Percentiles rank a stretch among this genome's conserved stretches.
Evolutionary conservation across 2,329 filamentous ascomycete genomes (phyloP).

Genomic region (Tolypocladium tropicale): DNA sequence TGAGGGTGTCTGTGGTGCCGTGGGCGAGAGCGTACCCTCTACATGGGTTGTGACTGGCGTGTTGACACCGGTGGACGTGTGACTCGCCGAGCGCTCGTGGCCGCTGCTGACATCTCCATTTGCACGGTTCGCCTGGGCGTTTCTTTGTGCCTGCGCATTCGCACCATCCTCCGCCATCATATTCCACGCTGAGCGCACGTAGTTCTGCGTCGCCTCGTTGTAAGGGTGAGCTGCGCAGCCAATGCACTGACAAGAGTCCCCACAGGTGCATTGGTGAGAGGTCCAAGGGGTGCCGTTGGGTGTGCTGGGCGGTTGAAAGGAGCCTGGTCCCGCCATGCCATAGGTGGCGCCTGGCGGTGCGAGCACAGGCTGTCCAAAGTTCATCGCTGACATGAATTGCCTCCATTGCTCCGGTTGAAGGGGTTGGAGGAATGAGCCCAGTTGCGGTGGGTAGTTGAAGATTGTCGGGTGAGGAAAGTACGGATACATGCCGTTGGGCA

Average conservation of each 20-base stretch:
- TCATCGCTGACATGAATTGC: constrained; percentile 32
- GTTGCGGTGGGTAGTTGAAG: constrained; percentile 43
- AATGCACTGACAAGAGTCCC: constrained; percentile 55
- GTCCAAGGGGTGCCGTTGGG: constrained; percentile 17
- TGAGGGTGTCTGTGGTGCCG: constrained; percentile 34
- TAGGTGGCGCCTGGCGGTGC: constrained; percentile 12
- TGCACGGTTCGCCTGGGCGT: constrained; percentile 11
- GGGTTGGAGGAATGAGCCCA: constrained; percentile 44
- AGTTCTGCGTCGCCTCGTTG: constrained; percentile 49
- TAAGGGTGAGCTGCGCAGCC: constrained; percentile 60
- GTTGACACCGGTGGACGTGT: constrained; percentile 9
- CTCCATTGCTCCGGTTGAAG: constrained; percentile 44
- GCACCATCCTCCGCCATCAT: constrained; percentile 26
- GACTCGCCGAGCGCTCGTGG: constrained; percentile 10
- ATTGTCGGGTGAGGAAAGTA: constrained; percentile 34
- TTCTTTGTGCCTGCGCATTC: constrained; percentile 9
- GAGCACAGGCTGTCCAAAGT: constrained; percentile 22
- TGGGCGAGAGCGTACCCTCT: constrained; percentile 25
- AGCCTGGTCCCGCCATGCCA: constrained; percentile 10
- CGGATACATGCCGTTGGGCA: constrained; percentile 28
- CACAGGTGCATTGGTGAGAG: constrained; percentile 47
- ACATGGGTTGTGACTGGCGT: constrained; percentile 6
- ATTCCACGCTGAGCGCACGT: constrained; percentile 38
- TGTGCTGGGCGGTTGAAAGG: constrained; percentile 10
- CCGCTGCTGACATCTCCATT: constrained; percentile 13